Percentiles rank a stretch among this genome's conserved stretches.
Evolutionary conservation across 257 asterid species (phyloP).

Genomic region (Forsythia suspensa): DNA sequence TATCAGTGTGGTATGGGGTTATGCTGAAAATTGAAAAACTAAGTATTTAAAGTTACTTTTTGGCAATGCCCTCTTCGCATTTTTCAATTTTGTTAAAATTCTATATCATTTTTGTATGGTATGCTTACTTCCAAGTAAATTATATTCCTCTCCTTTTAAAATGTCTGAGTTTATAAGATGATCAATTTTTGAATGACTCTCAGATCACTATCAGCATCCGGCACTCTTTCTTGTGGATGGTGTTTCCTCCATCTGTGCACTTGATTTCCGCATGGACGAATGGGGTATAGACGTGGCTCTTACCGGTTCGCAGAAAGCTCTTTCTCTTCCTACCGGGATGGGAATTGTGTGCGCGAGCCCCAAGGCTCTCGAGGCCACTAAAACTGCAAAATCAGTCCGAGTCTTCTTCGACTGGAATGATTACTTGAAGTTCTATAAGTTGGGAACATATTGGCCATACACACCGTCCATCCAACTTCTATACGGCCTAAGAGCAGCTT

Average conservation of each 20-base stretch:
- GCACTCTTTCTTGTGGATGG: constrained; percentile 94
- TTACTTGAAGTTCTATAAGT: constrained; percentile 82
- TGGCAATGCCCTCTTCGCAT: too few species aligned
- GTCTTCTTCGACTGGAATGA: constrained; percentile 97
- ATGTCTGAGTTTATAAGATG: too few species aligned
- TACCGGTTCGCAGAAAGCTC: constrained; percentile 94
- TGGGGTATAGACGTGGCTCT: constrained; percentile 98
- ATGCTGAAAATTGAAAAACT: too few species aligned
- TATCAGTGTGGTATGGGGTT: too few species aligned
- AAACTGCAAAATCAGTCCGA: constrained; percentile 82
- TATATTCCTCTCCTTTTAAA: too few species aligned
- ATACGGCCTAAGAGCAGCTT: constrained; percentile 80
- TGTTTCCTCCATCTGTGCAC: constrained; percentile 95
- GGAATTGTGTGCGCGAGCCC: constrained; percentile 93
- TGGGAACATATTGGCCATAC: constrained; percentile 98
- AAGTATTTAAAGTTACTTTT: too few species aligned
- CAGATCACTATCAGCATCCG: constrained; percentile 93
- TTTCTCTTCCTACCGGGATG: constrained; percentile 90
- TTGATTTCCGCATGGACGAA: constrained; percentile 97
- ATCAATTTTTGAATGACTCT: constrained; percentile 1
- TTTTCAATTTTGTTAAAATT: background rate
- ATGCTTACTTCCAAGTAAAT: too few species aligned
- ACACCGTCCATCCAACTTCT: constrained; percentile 96
- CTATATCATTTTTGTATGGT: background rate
- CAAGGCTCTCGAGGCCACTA: constrained; percentile 82